Base-by-base conservation (phyloP, 345 rosid species). In the Alliaria petiolata region DNA sequence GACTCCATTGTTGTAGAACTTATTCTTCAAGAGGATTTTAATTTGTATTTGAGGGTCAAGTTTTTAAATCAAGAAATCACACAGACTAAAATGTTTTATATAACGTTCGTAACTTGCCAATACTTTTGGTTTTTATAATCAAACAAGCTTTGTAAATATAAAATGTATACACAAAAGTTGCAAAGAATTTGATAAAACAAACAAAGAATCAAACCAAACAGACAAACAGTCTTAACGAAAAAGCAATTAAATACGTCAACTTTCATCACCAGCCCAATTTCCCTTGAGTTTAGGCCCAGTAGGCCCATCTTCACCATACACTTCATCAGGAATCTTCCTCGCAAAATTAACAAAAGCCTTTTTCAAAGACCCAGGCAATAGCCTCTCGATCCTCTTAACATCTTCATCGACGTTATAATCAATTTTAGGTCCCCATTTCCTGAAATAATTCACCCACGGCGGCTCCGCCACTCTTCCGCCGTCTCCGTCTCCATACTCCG, bases 401-500 rank as follows among this genome's bases (percentile, higher is more conserved):
- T 86, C 80, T 5, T 74, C 85, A 0, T 45, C 80, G 7, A 81
- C 44, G 28, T 83, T 67, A 55, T 92, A 89, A 31, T 68, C 75
- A 57, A 90, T 81, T 56, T 83, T 88, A 0, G 96, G 96, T 47
- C 96, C 98, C 96, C 98, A 90, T 65, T 85, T 67, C 77, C 93
- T 82, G 3, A 33, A 25, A 38, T 88, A 92, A 62, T 88, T 78
- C 7, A 92, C 51, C 96, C 96, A 88, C 6, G 86, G 84, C 4
- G 89, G 89, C 43, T 83, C 85, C 39, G n/a, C 14, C 26, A 76
- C 40, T 5, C 62, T 77, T 33, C 67, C 58, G 2, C 84, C 65
- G 73, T 75, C 43, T 38, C 14, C 42, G 14, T 38, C 42, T 12
- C n/a, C 70, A 71, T 89, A 79, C 72, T 86, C 93, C 8, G 85